Base-by-base conservation (phyloP, 208 protist genomes). In the Acanthamoeba castellanii region DNA sequence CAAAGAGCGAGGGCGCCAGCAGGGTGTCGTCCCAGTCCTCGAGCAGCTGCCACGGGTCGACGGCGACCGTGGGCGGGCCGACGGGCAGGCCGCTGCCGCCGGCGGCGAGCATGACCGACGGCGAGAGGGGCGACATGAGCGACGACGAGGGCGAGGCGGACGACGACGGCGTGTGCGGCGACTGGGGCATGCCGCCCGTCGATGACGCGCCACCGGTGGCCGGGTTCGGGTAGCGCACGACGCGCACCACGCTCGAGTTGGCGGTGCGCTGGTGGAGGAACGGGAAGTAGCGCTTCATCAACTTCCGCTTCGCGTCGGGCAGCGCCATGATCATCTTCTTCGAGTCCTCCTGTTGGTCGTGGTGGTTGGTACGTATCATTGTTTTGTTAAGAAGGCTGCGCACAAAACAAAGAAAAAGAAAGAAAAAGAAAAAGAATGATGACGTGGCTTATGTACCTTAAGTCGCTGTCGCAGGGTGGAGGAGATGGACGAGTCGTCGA, bases 1-100 rank as follows among this genome's bases (percentile, higher is more conserved):
- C 85, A 74, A 92, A 74, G 20, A 92, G 32, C 42, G 85, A 50
- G 25, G 66, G 85, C 3, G 57, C 66, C 85, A 92, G 66, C 27
- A 50, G 59, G 25, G 85, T 92, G 37, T 92, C 85, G 25, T 92
- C 85, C 85, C 57, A 76, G 37, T 92, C 85, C 47, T 92, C 85
- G 7, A 92, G 85, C 57, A 92, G 61, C 42, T 27, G 20, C 85
- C 85, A 92, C 25, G 85, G 85, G 59, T 92, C 85, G 47, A 92
- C 18, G 6, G 13, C 61, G n/a, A 92, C n/a, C 34, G 45, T 72
- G 13, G 85, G 50, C 47, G 85, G 85, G 50, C 81, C 81, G 30
- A 20, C 25, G 2, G 81, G 42, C 34, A 76, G 30, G 85, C 85
- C 66, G 37, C 20, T 42, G 68, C 32, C 30, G 32, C 68, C 59